phyloP scores from a whole-genome alignment of 2,329 filamentous ascomycete genomes.

The Neofusicoccum laricinum region DNA sequence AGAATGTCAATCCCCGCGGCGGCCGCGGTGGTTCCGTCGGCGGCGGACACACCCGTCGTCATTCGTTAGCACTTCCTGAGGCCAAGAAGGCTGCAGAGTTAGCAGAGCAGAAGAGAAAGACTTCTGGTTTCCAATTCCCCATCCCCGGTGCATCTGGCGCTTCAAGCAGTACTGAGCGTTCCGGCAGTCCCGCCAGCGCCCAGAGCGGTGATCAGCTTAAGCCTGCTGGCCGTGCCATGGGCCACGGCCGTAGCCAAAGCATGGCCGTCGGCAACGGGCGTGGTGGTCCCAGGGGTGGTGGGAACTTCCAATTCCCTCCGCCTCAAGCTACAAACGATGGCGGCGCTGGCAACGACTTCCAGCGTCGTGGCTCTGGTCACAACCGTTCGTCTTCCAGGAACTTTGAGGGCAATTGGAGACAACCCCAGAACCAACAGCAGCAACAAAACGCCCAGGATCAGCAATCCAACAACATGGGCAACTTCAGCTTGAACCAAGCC shows the following conservation, averaged over 20 bases:
- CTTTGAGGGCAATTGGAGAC: constrained; percentile 98
- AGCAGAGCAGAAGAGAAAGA: constrained; percentile 93
- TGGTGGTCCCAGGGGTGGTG: constrained; percentile 64
- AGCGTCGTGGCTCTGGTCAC: constrained; percentile 78
- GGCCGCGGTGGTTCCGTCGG: constrained; percentile 70
- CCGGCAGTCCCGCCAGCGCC: constrained; percentile 52
- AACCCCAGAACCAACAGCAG: constrained; percentile 58
- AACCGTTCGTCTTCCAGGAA: constrained; percentile 82
- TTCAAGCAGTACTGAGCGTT: constrained; percentile 48
- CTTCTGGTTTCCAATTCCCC: constrained; percentile 92
- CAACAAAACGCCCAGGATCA: constrained; percentile 50
- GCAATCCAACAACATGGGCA: constrained; percentile 53
- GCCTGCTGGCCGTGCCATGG: constrained; percentile 47
- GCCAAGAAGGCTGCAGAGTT: constrained; percentile 97
- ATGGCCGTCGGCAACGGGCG: constrained; percentile 74
- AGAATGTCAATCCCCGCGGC: constrained; percentile 62
- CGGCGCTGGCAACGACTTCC: constrained; percentile 59
- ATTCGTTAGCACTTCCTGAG: constrained; percentile 90
- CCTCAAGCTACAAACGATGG: constrained; percentile 52
- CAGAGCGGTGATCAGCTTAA: constrained; percentile 31
- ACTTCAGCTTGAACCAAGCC: constrained; percentile 69
- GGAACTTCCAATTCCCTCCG: constrained; percentile 68
- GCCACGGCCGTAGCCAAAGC: constrained; percentile 78
- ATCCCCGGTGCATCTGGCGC: constrained; percentile 63
- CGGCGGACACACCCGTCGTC: constrained; percentile 81